Evolutionary conservation across 192 early-diverging fungal genomes (phyloP).

Genomic region (Phycomyces blakesleeanus): DNA sequence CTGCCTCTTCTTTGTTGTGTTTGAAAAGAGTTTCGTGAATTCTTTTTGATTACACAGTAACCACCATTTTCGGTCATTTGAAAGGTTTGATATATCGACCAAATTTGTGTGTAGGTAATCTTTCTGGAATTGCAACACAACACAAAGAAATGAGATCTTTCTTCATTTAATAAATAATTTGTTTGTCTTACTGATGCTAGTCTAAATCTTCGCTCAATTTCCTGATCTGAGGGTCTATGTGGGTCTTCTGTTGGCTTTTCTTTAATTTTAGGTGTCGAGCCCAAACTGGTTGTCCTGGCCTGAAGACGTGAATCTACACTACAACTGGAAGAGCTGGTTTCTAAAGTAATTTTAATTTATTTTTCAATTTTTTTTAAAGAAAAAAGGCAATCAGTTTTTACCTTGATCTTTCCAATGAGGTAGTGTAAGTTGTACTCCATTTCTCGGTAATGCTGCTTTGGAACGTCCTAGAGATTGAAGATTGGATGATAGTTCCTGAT

Average conservation of each 20-base stretch:
- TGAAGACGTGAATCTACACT: too few relatives aligned
- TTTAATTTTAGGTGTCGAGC: background rate
- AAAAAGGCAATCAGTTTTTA: too few relatives aligned
- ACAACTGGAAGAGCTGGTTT: too few relatives aligned
- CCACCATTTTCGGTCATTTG: slow-evolving; percentile 29
- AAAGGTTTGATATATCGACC: slow-evolving; percentile 13
- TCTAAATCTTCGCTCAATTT: background rate
- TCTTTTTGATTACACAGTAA: slow-evolving; percentile 24
- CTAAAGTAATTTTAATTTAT: too few relatives aligned
- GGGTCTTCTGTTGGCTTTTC: background rate
- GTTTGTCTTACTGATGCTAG: background rate
- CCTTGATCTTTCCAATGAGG: background rate
- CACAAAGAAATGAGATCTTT: background rate
- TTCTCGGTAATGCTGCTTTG: background rate
- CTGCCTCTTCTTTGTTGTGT: slow-evolving; percentile 14
- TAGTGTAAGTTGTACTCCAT: background rate
- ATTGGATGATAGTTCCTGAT: background rate
- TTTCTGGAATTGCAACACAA: slow-evolving; percentile 1
- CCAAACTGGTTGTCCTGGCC: too few relatives aligned
- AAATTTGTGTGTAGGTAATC: slow-evolving; percentile 13
- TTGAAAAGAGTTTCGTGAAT: slow-evolving; percentile 17
- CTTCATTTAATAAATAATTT: background rate
- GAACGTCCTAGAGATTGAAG: background rate
- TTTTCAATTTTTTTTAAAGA: too few relatives aligned
- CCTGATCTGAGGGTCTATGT: background rate